Conservation (phyloP, 139 green algal genomes). For the Bryopsis sp. region DNA sequence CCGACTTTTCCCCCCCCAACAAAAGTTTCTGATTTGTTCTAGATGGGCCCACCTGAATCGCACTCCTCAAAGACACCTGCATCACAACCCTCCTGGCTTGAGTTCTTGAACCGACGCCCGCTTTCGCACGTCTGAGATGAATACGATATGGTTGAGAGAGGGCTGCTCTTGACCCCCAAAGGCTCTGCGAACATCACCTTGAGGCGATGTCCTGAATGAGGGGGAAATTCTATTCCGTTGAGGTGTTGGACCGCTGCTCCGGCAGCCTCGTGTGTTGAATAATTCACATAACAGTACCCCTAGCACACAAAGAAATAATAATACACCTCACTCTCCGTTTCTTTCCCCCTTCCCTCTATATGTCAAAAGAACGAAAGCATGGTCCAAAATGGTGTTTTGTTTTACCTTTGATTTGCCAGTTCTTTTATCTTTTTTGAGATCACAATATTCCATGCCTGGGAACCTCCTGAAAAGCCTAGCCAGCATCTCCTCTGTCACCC, state of each 20-base stretch:
- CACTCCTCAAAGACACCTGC: no score
- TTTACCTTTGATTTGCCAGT: conserved; percentile 59
- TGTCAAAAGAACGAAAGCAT: no score
- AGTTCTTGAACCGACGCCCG: no score
- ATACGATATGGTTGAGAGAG: no score
- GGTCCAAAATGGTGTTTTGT: no score
- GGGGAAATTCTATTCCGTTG: conserved; percentile 78
- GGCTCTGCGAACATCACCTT: conserved; percentile 54
- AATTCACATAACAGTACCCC: conserved; percentile 86
- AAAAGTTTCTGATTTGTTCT: no score
- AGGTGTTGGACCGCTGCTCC: conserved; percentile 57
- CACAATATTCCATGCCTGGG: conserved; percentile 80
- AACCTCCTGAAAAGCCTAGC: conserved; percentile 62
- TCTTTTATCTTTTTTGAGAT: conserved; percentile 69
- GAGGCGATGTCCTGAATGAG: conserved; percentile 55
- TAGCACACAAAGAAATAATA: conserved; percentile 19
- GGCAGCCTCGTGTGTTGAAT: conserved; percentile 58
- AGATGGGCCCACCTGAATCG: no score
- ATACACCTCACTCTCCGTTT: not conserved
- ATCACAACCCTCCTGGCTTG: no score
- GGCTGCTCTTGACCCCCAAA: conserved; percentile 5
- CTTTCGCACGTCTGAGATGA: no score
- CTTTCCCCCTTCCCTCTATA: no score
- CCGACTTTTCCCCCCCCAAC: no score
- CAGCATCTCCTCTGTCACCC: conserved; percentile 60